Base-by-base conservation (phyloP, 2,329 filamentous ascomycete genomes). In the Fusarium torreyae region DNA sequence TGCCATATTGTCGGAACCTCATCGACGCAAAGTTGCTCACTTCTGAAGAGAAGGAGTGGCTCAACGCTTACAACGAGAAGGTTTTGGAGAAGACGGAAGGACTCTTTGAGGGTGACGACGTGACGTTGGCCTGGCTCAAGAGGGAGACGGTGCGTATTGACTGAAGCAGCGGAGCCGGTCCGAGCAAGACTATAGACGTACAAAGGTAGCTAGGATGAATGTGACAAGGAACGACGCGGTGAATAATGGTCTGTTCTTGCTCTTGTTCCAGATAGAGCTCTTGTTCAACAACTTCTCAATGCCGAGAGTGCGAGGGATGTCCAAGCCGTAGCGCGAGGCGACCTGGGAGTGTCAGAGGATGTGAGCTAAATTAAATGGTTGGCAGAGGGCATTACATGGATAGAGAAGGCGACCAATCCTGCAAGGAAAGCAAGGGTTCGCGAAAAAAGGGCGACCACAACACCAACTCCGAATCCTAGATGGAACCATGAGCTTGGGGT, bases 1-100 rank as follows among this genome's bases (percentile, higher is more conserved):
- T 95, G 18, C 96, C 96, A 0, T 94, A 97, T 81, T 98, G 95
- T 81, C 88, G 90, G 65, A 98, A 94, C 66, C 83, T 99, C 69
- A 94, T 97, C 68, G 92, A 98, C 74, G 83, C 87, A 56, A 84
- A 78, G 52, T 83, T 97, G 34, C 81, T 99, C 71, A 94, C 90
- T 0, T 83, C 85, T 6, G 85, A 83, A 14, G 96, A 99, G 83
- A 92, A 91, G 82, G 81, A 87, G 64, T 99, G 95, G 93, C 82
- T 99, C 71, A 97, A 98, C 75, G 86, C 89, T 42, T 97, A 97
- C 78, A 92, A 97, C 77, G 82, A 85, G 34, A 91, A 96, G 78
- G 91, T 99, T 17, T 87, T 89, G 78, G 88, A 91, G 62, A 97
- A 96, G 85, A 97, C 94, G 6, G 89, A 89, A 77, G 84, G 82